Base-by-base conservation (phyloP, 371 early-diverging fungal genomes). In the Mucor racemosus region DNA sequence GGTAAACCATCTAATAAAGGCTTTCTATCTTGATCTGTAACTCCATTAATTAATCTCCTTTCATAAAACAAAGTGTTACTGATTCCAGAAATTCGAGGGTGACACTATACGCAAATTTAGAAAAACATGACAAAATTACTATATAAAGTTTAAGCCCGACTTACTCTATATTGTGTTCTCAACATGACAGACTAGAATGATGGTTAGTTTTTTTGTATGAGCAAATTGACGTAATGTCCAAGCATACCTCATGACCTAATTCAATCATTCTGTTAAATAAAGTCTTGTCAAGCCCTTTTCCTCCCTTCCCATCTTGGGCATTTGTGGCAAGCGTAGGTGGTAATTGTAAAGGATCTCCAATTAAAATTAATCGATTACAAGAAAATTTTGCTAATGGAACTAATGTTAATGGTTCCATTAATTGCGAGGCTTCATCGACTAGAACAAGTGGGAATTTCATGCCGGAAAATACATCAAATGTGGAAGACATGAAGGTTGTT, bases 261-360 rank as follows among this genome's bases (percentile, higher is more conserved):
- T 88, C 84, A 0, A 82, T 80, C 36, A 95, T 74, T 57, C 98
- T 80, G 66, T 94, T 93, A 82, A 97, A 98, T 13, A 98, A 68
- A 0, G 95, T 94, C 40, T 94, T 84, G 14, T 95, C 94, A 39
- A 95, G 80, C 0, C 95, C 94, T 59, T 82, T 74, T 5, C 84
- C 85, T 14, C 69, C 72, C n/a, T 77, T 73, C 0, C 64, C 64
- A 33, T 58, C 74, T 48, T 77, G 85, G 8, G 71, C 75, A 59
- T 42, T 70, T 11, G 89, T 87, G 7, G 79, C 81, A 38, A 97
- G 60, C 0, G 94, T 94, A 11, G 97, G 97, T 6, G 95, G 86
- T 54, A 99, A 87, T 84, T 84, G 84, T 19, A 86, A 71, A 1
- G 98, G 99, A 73, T 99, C 99, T 14, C 99, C 99, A 38, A 97